These are phyloP conservation scores for Isoetes engelmannii DNA, from an alignment of 83 land plant species.

Conservation along the genomic window DNA sequence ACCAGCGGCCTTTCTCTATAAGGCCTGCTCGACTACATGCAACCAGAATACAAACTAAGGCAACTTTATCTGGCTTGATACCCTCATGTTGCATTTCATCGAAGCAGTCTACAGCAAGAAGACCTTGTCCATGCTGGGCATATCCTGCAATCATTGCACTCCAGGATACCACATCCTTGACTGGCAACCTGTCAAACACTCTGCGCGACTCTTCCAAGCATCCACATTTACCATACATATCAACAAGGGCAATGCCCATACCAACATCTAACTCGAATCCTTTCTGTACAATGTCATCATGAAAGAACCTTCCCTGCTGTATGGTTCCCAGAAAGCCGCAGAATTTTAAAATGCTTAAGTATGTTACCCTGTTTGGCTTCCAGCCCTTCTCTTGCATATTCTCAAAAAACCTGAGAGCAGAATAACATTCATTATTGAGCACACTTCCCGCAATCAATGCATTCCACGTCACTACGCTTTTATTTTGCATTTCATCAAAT, in stretches of 20 bases:
- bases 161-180: neutral
- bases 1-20: too few species aligned
- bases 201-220: neutral
- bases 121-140: neutral
- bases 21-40: neutral
- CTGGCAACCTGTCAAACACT: slow-evolving; percentile 2
- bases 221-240: slow-evolving; percentile 10
- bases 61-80: slow-evolving; percentile 1
- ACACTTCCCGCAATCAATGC: too few species aligned
- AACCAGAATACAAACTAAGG: neutral
- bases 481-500: too few species aligned
- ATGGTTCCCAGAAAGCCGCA: neutral
- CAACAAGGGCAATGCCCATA: neutral
- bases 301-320: neutral
- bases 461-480: too few species aligned
- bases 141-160: slow-evolving; percentile 8
- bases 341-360: neutral
- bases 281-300: neutral
- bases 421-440: too few species aligned
- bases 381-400: neutral
- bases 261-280: neutral
- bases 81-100: neutral
- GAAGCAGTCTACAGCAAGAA: neutral
- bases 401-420: neutral
- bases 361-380: neutral